Evolutionary conservation across 2,329 filamentous ascomycete species (phyloP), one percentile per base, ranked within the genome.

Genomic region (Dothideomycetidae sp.): DNA sequence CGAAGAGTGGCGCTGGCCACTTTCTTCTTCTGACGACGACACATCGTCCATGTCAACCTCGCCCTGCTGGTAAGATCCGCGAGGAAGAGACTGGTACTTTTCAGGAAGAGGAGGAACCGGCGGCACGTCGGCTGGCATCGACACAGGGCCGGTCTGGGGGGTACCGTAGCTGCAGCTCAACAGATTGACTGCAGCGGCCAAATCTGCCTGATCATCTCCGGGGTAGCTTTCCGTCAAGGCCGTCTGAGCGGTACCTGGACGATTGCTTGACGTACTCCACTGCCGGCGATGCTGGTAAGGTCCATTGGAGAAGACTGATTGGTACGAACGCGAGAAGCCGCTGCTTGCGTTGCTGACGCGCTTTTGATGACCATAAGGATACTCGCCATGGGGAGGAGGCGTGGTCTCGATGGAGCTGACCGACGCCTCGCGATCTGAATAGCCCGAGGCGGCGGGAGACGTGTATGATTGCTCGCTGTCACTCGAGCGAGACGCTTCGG

Each of bases 81-180:
- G 37, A 31, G 28, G 40, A 42, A 44, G 61, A 46, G 63, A 76
- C 38, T 85, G 64, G 55, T 83, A 93, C 48, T 81, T 80, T 11
- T 78, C 76, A 3, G 88, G 88, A 43, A 94, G 70, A 28, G 82
- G 80, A 31, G 88, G 88, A 3, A 94, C 85, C 0, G 86, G 85
- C 26, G 88, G 88, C 4, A 84, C 76, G 50, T 92, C 81, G 3
- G 71, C 64, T 3, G 75, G 70, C 42, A 85, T 63, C 35, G 70
- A 67, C 10, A 70, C 65, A 29, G 77, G 68, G 39, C 74, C 66
- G 44, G 70, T 74, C 50, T 78, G 72, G 43, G 81, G 76, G 33
- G 85, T 94, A 46, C 78, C 78, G 56, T 93, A 90, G 58, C 84
- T 93, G 68, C 84, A 92, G 60, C 81, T 88, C 44, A 93, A 74